Base-by-base conservation (phyloP, 805 yeast species). In the Sugiyamaella smithiae region DNA sequence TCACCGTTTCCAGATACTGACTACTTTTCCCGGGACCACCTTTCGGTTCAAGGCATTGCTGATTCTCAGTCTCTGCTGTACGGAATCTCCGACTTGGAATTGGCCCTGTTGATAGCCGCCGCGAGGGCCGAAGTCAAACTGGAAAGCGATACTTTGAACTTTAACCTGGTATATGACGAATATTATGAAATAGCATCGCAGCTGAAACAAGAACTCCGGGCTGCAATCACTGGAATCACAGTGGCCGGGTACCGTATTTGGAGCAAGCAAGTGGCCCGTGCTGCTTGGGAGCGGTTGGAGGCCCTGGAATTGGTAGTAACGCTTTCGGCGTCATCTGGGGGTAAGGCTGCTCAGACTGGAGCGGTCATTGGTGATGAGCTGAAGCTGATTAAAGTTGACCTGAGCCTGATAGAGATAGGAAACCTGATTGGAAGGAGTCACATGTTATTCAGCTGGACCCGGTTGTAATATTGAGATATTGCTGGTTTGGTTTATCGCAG, bases 101-200 rank as follows among this genome's bases (percentile, higher is more conserved):
- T 84, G 41, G 76, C 85, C 14, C 60, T 91, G 35, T 67, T 88
- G 11, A 80, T 90, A 4, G 80, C 88, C 37, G 84, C 90, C 0
- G 87, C 95, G 0, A 72, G 97, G 40, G 82, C 83, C 45, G 71
- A 80, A 20, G 71, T 78, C 43, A 85, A 82, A 57, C 73, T 73
- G 24, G 81, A 77, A 17, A 65, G 78, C 20, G 80, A 72, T 11
- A 72, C 73, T n/a, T 75, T 87, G 16, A 90, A 88, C 63, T 82
- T 89, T 66, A 86, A 85, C 56, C 67, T 88, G 50, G 85, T 83
- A 0, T 84, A 82, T 63, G 82, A 81, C 26, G 98, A 91, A 63
- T 91, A 88, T 64, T 60, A 62, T n/a, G 70, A 67, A 1, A 74
- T 82, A 72, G 71, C 81, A 38, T 74, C 76, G 47, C 53, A 60